These are phyloP conservation scores for Russula brevipes DNA, from an alignment of 768 basidiomycete species.

Conservation along the genomic window DNA sequence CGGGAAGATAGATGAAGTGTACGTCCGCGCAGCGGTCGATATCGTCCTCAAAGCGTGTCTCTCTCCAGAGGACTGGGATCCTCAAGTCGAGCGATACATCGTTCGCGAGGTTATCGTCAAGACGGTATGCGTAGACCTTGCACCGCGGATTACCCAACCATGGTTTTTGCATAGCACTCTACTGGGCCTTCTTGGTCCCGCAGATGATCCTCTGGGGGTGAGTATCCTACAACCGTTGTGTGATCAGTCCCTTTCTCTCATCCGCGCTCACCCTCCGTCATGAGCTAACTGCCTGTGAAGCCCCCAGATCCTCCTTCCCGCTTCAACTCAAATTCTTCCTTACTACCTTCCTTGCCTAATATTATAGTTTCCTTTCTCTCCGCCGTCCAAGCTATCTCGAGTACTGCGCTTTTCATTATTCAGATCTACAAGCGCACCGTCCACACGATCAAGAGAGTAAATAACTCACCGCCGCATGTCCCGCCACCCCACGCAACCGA, in stretches of 20 bases:
- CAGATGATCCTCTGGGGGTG: constrained; percentile 13
- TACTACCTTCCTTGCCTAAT: constrained; percentile 39
- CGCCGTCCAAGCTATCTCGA: constrained; percentile 65
- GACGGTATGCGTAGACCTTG: constrained; percentile 50
- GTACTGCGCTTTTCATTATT: constrained; percentile 60
- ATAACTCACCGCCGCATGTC: constrained; percentile 28
- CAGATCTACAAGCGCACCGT: constrained; percentile 62
- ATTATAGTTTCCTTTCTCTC: constrained; percentile 69
- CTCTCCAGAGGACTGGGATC: constrained; percentile 70
- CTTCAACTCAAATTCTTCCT: constrained; percentile 28
- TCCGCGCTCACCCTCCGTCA: neutral
- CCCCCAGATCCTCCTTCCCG: constrained; percentile 28
- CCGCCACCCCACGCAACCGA: neutral
- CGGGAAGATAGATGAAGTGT: constrained; percentile 64
- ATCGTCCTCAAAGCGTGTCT: constrained; percentile 67
- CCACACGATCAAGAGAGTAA: constrained; percentile 60
- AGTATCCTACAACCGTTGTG: neutral
- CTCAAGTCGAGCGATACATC: constrained; percentile 76
- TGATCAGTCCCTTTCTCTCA: neutral
- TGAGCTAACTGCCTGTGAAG: constrained; percentile 18
- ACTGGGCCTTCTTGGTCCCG: constrained; percentile 57
- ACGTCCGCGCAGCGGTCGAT: constrained; percentile 76
- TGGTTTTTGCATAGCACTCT: constrained; percentile 83
- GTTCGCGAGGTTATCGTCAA: constrained; percentile 80
- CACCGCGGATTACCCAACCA: constrained; percentile 68